These are phyloP conservation scores for Saccharomycopsis hybrid DNA, from an alignment of 1,139 yeast species.

Conservation along the genomic window DNA sequence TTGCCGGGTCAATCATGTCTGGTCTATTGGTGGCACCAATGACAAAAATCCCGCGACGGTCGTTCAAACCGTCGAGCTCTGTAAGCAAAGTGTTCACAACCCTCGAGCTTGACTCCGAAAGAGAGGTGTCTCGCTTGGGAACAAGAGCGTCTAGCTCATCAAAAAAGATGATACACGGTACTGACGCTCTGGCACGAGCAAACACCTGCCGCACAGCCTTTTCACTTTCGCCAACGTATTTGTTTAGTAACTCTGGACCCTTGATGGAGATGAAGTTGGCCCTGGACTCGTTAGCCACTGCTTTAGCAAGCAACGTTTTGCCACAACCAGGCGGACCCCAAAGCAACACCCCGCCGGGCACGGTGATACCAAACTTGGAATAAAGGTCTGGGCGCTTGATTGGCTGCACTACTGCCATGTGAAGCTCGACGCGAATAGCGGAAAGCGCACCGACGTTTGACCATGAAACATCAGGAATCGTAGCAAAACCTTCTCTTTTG, in stretches of 20 bases:
- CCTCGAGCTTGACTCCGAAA: slow-evolving; percentile 86
- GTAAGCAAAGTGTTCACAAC: slow-evolving; percentile 93
- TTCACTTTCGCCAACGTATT: slow-evolving; percentile 95
- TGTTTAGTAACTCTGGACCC: slow-evolving; percentile 91
- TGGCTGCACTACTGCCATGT: slow-evolving; percentile 97
- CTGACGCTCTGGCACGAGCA: slow-evolving; percentile 87
- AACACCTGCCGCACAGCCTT: slow-evolving; percentile 93
- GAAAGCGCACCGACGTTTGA: slow-evolving; percentile 85
- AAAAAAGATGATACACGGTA: slow-evolving; percentile 91
- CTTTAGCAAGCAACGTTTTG: slow-evolving; percentile 90
- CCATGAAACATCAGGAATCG: slow-evolving; percentile 98
- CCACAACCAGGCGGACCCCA: slow-evolving; percentile 99
- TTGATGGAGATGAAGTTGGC: slow-evolving; percentile 93
- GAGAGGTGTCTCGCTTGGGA: slow-evolving; percentile 83
- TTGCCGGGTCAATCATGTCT: slow-evolving; percentile 97
- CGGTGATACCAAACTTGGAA: slow-evolving; percentile 85
- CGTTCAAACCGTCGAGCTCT: slow-evolving; percentile 90
- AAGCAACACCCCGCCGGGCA: slow-evolving; percentile 93
- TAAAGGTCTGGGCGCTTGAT: slow-evolving; percentile 88
- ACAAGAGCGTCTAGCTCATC: slow-evolving; percentile 96
- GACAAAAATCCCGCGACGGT: slow-evolving; percentile 86
- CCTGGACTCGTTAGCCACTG: slow-evolving; percentile 94
- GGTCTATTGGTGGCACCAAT: slow-evolving; percentile 97
- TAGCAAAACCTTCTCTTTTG: slow-evolving; percentile 97
- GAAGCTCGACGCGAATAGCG: slow-evolving; percentile 77